Evolutionary conservation across 2,329 filamentous ascomycete genomes (phyloP).

Genomic region (Clarireedia monteithiana): DNA sequence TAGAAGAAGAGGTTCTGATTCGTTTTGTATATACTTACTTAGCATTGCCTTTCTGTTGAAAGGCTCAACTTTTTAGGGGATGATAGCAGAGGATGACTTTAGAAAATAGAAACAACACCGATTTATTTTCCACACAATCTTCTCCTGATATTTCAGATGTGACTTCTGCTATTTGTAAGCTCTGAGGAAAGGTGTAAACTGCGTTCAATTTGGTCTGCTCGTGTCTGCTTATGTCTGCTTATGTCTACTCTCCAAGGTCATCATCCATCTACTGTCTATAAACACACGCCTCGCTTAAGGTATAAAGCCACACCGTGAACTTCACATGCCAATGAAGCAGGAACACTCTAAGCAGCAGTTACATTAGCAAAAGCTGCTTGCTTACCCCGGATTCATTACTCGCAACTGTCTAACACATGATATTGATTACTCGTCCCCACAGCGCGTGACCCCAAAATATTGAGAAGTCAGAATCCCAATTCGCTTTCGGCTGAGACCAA

Average conservation of each 20-base stretch:
- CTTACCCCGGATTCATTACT: background rate
- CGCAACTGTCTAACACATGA: background rate
- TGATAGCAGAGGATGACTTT: no score
- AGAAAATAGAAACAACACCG: no score
- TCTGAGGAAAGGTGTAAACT: no score
- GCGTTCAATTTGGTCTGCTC: no score
- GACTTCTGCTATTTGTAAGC: background rate
- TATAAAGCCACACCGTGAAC: background rate
- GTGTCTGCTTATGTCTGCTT: no score
- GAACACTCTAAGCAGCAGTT: no score
- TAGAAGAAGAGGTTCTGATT: background rate
- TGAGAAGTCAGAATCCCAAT: background rate
- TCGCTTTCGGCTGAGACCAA: slow-evolving; percentile 5
- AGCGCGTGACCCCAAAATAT: background rate
- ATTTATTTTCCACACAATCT: no score
- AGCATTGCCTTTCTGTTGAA: background rate
- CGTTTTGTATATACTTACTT: slow-evolving; percentile 5
- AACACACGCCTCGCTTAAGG: background rate
- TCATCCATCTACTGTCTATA: background rate
- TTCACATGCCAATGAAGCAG: background rate
- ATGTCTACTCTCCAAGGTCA: no score
- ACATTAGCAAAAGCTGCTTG: no score
- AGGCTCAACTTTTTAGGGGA: background rate
- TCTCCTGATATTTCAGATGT: background rate
- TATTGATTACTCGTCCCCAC: background rate